A percentile compares a stretch with the other conserved stretches of the same genome.
phyloP scores from a whole-genome alignment of 2,329 filamentous ascomycete species.

The Neofusicoccum cordaticola region DNA sequence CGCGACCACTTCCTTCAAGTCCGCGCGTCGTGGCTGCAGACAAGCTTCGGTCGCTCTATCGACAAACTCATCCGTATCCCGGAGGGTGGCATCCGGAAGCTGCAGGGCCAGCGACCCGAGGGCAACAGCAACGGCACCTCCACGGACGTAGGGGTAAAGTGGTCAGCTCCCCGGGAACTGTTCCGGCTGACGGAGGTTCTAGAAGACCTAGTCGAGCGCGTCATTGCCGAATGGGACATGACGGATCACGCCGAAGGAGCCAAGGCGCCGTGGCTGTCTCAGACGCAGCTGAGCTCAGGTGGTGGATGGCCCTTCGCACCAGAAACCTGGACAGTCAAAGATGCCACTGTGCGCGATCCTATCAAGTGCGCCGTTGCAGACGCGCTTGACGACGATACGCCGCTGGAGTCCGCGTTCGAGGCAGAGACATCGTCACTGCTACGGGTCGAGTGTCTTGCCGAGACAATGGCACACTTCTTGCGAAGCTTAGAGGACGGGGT shows the following conservation, averaged over 20 bases:
- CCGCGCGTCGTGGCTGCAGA: slow-evolving; percentile 73
- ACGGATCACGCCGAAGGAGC: slow-evolving; percentile 38
- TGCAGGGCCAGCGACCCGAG: slow-evolving; percentile 55
- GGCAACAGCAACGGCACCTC: slow-evolving; percentile 23
- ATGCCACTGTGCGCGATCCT: slow-evolving; percentile 40
- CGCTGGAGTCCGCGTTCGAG: slow-evolving; percentile 59
- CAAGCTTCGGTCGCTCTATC: slow-evolving; percentile 80
- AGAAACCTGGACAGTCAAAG: slow-evolving; percentile 46
- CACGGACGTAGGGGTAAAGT: slow-evolving; percentile 54
- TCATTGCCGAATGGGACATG: slow-evolving; percentile 63
- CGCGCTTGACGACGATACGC: slow-evolving; percentile 69
- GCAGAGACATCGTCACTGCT: slow-evolving; percentile 60
- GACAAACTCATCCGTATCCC: slow-evolving; percentile 84
- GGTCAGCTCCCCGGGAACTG: slow-evolving; percentile 82
- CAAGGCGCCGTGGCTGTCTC: slow-evolving; percentile 48
- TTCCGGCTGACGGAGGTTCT: slow-evolving; percentile 85
- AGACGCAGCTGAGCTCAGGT: neutral
- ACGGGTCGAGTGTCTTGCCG: slow-evolving; percentile 71
- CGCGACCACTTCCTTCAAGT: slow-evolving; percentile 90
- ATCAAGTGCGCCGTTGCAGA: slow-evolving; percentile 51
- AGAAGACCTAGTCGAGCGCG: slow-evolving; percentile 57
- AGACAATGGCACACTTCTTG: slow-evolving; percentile 72
- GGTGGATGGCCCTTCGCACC: slow-evolving; percentile 59
- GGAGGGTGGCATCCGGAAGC: slow-evolving; percentile 70
- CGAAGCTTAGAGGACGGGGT: slow-evolving; percentile 74